Conservation (phyloP, 495 filamentous ascomycete species). For the Penicillium diatomitis region DNA sequence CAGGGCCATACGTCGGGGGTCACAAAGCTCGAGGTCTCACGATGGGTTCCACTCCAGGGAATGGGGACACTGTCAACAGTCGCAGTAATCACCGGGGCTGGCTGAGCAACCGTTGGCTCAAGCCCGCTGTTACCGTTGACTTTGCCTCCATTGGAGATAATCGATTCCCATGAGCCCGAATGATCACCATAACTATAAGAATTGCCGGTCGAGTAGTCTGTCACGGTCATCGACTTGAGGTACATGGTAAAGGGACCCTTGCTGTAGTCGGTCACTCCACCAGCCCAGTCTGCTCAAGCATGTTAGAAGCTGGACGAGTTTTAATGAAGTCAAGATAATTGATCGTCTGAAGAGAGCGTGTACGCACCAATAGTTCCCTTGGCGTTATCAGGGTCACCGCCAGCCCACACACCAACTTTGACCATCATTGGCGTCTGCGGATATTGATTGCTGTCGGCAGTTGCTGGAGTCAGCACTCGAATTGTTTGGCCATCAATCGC, state of each 20-base stretch:
- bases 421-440: slow-evolving; percentile 85
- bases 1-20: slow-evolving; percentile 56
- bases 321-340: background rate
- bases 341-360: background rate
- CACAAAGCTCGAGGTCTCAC: slow-evolving; percentile 36
- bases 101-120: slow-evolving; percentile 27
- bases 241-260: slow-evolving; percentile 79
- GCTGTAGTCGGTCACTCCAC: slow-evolving; percentile 70
- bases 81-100: slow-evolving; percentile 46
- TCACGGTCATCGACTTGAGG: slow-evolving; percentile 63
- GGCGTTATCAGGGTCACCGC: slow-evolving; percentile 59
- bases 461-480: slow-evolving; percentile 55
- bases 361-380: slow-evolving; percentile 57
- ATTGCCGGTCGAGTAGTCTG: slow-evolving; percentile 85
- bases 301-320: slow-evolving; percentile 10
- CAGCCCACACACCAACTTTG: slow-evolving; percentile 79
- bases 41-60: slow-evolving; percentile 58
- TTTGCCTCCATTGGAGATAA: slow-evolving; percentile 64
- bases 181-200: slow-evolving; percentile 71
- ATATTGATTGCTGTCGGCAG: slow-evolving; percentile 58
- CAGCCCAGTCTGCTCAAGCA: slow-evolving; percentile 59
- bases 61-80: slow-evolving; percentile 46
- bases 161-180: slow-evolving; percentile 70
- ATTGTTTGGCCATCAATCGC: slow-evolving; percentile 61
- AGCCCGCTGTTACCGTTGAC: slow-evolving; percentile 44